These are phyloP conservation scores for Dactylellina sp. DNA, from an alignment of 2,329 filamentous ascomycete genomes.

Conservation along the genomic window DNA sequence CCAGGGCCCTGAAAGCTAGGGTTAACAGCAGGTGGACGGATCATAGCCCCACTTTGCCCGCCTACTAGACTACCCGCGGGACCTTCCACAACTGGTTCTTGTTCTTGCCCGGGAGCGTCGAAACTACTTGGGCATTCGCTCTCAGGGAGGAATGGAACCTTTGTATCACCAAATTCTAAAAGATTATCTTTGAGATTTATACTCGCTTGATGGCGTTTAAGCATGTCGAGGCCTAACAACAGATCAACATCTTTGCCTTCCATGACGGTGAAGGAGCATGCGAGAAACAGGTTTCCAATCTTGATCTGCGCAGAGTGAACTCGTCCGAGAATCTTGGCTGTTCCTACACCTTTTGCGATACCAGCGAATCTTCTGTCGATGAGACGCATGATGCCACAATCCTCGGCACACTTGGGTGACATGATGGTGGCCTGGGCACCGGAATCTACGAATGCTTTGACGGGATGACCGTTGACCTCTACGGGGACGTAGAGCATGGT, in stretches of 20 bases:
- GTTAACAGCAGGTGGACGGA: constrained; percentile 65
- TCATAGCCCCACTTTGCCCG: constrained; percentile 81
- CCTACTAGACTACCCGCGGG: constrained; percentile 91
- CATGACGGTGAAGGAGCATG: constrained; percentile 99
- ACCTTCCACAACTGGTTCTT: constrained; percentile 85
- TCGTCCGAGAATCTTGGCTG: constrained; percentile 90
- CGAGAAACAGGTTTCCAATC: constrained; percentile 85
- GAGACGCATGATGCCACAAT: constrained; percentile 94
- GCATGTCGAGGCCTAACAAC: constrained; percentile 92
- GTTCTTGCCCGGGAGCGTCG: constrained; percentile 75
- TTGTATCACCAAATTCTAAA: constrained; percentile 86
- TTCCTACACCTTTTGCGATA: constrained; percentile 92
- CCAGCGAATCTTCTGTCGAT: constrained; percentile 93
- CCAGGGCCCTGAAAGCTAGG: constrained; percentile 52
- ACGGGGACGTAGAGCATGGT: constrained; percentile 97
- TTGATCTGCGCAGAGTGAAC: constrained; percentile 96
- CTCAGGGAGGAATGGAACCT: constrained; percentile 90
- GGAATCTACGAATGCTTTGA: constrained; percentile 97
- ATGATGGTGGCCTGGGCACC: constrained; percentile 98
- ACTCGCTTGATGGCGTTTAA: constrained; percentile 92
- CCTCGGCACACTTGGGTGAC: constrained; percentile 90
- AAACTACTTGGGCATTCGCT: constrained; percentile 90
- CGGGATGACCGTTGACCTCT: constrained; percentile 88
- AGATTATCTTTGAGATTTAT: constrained; percentile 88
- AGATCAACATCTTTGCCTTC: constrained; percentile 97